These are phyloP conservation scores for Chlamydomonas reinhardtii DNA, from an alignment of 163 green algal genomes.

Conservation along the genomic window DNA sequence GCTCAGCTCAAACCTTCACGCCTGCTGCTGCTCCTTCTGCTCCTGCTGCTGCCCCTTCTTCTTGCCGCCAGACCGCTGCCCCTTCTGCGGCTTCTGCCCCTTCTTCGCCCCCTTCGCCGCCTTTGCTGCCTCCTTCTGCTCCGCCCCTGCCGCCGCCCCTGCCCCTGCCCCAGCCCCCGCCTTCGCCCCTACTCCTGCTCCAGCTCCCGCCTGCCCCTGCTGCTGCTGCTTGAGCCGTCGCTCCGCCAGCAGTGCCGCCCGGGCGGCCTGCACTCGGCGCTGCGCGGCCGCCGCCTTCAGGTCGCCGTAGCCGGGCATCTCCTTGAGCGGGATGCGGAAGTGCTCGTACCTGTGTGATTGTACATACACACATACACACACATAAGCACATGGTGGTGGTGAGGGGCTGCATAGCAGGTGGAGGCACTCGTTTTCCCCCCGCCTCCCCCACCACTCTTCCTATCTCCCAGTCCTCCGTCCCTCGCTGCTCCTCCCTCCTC, in stretches of 20 bases:
- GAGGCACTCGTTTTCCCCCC: no score
- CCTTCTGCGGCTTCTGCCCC: neutral
- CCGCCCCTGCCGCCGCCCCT: no score
- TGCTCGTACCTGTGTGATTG: neutral
- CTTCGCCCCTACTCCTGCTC: no score
- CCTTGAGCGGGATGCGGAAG: constrained; percentile 6
- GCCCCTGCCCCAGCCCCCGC: no score
- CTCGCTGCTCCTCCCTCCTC: no score
- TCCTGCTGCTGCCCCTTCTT: neutral
- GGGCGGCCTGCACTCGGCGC: neutral
- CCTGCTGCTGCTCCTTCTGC: neutral
- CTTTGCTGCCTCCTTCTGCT: neutral
- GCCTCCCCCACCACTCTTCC: no score
- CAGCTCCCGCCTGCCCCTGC: neutral
- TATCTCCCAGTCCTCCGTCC: no score
- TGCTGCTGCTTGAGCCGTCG: neutral
- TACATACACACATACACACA: no score
- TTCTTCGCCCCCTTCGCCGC: neutral
- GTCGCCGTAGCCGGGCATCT: constrained; percentile 34
- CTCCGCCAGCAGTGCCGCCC: neutral
- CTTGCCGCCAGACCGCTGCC: neutral
- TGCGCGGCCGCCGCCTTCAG: no score
- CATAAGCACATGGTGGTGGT: no score
- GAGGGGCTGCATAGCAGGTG: no score
- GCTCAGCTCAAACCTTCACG: no score